Evolutionary conservation across 2,329 filamentous ascomycete genomes (phyloP), one percentile per base, ranked within the genome.

Genomic region (Ophiostoma sp.): DNA sequence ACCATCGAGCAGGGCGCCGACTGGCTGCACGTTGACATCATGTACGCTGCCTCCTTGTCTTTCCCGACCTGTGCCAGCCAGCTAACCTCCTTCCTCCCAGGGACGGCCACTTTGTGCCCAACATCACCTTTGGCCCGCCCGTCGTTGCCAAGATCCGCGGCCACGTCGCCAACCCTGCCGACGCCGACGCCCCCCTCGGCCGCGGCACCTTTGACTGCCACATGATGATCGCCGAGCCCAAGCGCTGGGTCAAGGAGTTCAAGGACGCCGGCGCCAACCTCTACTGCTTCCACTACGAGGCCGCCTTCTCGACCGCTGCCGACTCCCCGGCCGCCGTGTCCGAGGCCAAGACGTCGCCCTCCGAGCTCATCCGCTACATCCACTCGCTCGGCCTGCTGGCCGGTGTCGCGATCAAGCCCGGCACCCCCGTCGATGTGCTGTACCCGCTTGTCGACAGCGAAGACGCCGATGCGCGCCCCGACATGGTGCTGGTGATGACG

Each of bases 251-350:
- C 76, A 92, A 91, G 78, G 92, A 96, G 73, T 98, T 99, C 84
- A 89, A 95, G 79, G 89, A 91, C 69, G 95, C 93, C 72, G 95
- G 95, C 69, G 97, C 94, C 81, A 93, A 99, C 80, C 86, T 99
- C n/a, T 99, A 99, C 84, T 98, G 95, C 85, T 99, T 99, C 85
- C 95, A 99, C 84, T 98, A 98, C 81, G 95, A 99, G 82, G 95
- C 95, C 35, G 95, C 95, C 73, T 86, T 95, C 75, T 96, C 92
- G 68, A 92, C 91, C 62, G 93, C 91, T 48, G 93, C 94, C 76
- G 92, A 94, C 77, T 88, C 85, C 69, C 94, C 94, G 67, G 88
- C 90, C 75, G 86, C 85, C 70, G 85, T 82, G 69, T 88, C 83
- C 1, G 67, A 33, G 31, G 62, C 10, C 48, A 73, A 54, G 79